Conservation (phyloP, 2,329 filamentous ascomycete species). For the Plectosphaerella sp. region DNA sequence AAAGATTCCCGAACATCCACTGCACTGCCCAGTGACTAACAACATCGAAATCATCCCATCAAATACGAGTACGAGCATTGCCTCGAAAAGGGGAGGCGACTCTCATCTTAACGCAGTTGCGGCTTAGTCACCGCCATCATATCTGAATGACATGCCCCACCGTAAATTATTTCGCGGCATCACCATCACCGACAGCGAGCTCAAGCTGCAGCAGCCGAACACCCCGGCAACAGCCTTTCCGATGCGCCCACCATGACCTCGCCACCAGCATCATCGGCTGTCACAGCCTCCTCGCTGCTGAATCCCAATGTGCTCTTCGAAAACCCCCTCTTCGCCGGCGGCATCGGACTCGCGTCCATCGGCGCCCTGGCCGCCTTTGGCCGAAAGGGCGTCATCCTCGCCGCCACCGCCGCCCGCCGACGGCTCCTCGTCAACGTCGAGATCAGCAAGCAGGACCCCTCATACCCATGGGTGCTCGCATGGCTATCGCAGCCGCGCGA, state of each 20-base stretch:
- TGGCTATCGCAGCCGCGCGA: slow-evolving; percentile 83
- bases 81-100: no score
- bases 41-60: no score
- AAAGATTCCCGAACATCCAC: no score
- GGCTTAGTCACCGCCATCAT: no score
- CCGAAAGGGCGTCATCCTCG: slow-evolving; percentile 69
- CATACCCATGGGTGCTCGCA: slow-evolving; percentile 89
- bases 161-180: no score
- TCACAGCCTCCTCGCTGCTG: slow-evolving; percentile 26
- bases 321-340: slow-evolving; percentile 63
- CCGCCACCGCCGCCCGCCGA: slow-evolving; percentile 70
- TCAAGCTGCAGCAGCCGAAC: no score
- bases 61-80: no score
- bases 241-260: not conserved
- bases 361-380: slow-evolving; percentile 78
- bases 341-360: slow-evolving; percentile 86
- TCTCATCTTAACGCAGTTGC: no score
- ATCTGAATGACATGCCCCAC: no score
- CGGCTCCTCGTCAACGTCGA: slow-evolving; percentile 93
- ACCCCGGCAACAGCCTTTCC: no score
- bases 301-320: slow-evolving; percentile 56
- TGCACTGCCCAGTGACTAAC: no score
- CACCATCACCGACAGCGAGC: no score
- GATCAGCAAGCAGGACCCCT: slow-evolving; percentile 88
- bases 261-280: slow-evolving; percentile 16